Base-by-base conservation (phyloP, 2,329 filamentous ascomycete species). In the Talaromyces atroroseus region DNA sequence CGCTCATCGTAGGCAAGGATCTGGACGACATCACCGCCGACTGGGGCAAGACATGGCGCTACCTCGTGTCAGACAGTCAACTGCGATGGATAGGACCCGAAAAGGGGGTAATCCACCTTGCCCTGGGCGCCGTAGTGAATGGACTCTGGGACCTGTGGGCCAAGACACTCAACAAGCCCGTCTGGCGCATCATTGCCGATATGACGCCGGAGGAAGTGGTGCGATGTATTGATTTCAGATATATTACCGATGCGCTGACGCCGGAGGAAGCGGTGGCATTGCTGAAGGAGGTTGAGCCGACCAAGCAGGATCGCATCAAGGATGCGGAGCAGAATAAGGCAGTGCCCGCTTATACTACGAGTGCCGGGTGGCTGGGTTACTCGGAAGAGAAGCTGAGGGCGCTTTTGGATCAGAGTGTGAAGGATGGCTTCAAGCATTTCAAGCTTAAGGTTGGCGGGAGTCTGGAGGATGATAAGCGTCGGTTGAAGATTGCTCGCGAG, bases 71-170 rank as follows among this genome's bases (percentile, higher is more conserved):
- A 61, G 92, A 96, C 80, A 89, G 84, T 64, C 91, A 96, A 74
- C 80, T 95, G 54, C 88, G 91, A 57, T 96, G 92, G 91, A 94
- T 96, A 68, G 91, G 91, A 0, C 91, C 91, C 0, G 91, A 96
- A 68, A 96, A 96, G 75, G 91, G 91, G 58, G 91, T 96, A 46
- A 95, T 95, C 64, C 91, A 96, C 74, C 87, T 96, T 7, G 91
- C 91, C 1, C 84, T 96, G 11, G 90, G 89, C 29, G 89, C 90
- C 45, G 87, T 95, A 16, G 89, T 95, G 65, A 96, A 96, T 71
- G 91, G 90, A 16, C 80, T 95, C 65, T 96, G 91, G 91, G 91
- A 96, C 72, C 82, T 96, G n/a, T 95, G 91, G 91, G 90, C 89
- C 54, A 95, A 95, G 77, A 82, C 82, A 2, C 82, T 94, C 36